These are phyloP conservation scores for Psilocybe tampanensis DNA, from an alignment of 768 basidiomycete genomes.

Conservation along the genomic window DNA sequence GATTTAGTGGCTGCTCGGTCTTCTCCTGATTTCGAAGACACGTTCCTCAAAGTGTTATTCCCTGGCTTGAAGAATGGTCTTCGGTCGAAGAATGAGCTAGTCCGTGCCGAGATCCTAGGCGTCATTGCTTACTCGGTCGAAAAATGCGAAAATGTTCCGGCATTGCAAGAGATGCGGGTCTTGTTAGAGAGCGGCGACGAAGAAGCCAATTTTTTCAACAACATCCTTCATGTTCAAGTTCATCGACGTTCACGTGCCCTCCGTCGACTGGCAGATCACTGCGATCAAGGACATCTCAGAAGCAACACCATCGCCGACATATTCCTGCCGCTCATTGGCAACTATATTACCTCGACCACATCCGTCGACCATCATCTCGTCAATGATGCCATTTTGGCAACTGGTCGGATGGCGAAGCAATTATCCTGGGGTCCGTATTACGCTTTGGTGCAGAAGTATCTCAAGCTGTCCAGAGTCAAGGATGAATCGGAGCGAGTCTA, in stretches of 20 bases:
- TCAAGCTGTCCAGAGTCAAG: constrained; percentile 69
- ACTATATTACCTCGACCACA: constrained; percentile 67
- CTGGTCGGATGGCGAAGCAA: constrained; percentile 75
- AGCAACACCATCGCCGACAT: constrained; percentile 77
- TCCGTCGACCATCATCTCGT: constrained; percentile 83
- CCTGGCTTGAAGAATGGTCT: constrained; percentile 82
- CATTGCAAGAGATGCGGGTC: constrained; percentile 78
- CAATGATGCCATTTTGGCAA: constrained; percentile 83
- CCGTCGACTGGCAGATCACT: constrained; percentile 79
- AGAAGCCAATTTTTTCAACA: constrained; percentile 97
- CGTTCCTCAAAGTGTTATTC: constrained; percentile 67
- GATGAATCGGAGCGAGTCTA: constrained; percentile 76
- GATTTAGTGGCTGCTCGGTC: constrained; percentile 51
- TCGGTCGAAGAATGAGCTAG: constrained; percentile 79
- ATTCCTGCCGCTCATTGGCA: constrained; percentile 85
- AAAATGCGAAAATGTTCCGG: constrained; percentile 56
- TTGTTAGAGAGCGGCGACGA: constrained; percentile 87
- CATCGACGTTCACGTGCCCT: constrained; percentile 89
- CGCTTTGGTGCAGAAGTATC: constrained; percentile 76
- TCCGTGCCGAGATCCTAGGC: constrained; percentile 81
- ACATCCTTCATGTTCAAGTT: constrained; percentile 90
- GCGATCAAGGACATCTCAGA: constrained; percentile 63
- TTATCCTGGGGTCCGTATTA: constrained; percentile 88
- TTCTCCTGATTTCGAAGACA: constrained; percentile 46
- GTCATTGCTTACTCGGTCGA: constrained; percentile 78